These are phyloP conservation scores for Fusarium metavorans DNA, from an alignment of 2,329 filamentous ascomycete species.

Conservation along the genomic window DNA sequence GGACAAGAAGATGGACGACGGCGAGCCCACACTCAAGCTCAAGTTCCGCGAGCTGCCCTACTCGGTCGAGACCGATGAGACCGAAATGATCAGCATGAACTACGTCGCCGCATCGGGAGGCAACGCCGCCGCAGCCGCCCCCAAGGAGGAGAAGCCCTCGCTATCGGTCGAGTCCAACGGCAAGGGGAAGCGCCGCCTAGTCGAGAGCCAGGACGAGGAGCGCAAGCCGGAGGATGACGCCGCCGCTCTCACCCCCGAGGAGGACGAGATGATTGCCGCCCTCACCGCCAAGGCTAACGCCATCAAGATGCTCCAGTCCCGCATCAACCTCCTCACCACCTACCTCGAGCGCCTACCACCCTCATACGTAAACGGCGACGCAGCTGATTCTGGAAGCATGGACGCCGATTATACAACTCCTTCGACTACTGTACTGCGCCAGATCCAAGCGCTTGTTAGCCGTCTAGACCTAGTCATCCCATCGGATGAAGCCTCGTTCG, in stretches of 20 bases:
- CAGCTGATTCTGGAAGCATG: slow-evolving; percentile 52
- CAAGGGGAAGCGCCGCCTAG: slow-evolving; percentile 64
- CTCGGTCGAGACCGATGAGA: slow-evolving; percentile 91
- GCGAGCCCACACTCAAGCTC: slow-evolving; percentile 67
- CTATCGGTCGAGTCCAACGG: slow-evolving; percentile 61
- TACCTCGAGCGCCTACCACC: slow-evolving; percentile 82
- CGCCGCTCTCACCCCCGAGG: slow-evolving; percentile 65
- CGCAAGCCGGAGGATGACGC: slow-evolving; percentile 51
- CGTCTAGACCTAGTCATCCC: slow-evolving; percentile 86
- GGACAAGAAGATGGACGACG: slow-evolving; percentile 79
- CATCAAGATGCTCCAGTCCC: slow-evolving; percentile 89
- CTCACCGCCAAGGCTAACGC: slow-evolving; percentile 92
- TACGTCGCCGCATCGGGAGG: slow-evolving; percentile 88
- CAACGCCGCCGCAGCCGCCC: slow-evolving; percentile 74
- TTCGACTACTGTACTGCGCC: slow-evolving; percentile 83
- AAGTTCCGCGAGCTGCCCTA: slow-evolving; percentile 88
- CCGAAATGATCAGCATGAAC: slow-evolving; percentile 97
- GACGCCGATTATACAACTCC: slow-evolving; percentile 57
- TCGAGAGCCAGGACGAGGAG: slow-evolving; percentile 48
- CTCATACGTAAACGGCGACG: slow-evolving; percentile 68
- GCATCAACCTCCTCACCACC: slow-evolving; percentile 77
- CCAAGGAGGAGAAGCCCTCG: slow-evolving; percentile 57
- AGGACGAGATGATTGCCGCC: slow-evolving; percentile 71
- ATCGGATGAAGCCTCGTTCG: slow-evolving; percentile 72
- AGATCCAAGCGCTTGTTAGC: slow-evolving; percentile 86